Conservation (phyloP, 495 filamentous ascomycete genomes). For the Annulohypoxylon nitens region DNA sequence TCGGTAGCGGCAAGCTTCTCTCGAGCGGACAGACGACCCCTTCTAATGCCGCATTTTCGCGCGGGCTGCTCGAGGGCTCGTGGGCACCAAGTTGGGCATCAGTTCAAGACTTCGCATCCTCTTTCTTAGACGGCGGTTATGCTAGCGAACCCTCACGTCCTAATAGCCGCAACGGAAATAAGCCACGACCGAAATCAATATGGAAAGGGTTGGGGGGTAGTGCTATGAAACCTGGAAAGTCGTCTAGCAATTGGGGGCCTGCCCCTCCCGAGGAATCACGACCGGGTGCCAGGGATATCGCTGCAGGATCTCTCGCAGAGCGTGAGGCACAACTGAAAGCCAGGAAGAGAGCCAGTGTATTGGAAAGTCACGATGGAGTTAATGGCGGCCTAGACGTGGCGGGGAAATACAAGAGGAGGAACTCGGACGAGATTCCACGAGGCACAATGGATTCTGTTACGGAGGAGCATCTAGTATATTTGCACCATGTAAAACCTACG, state of each 20-base stretch:
- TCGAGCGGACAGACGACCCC: slow-evolving; percentile 48
- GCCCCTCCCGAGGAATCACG: slow-evolving; percentile 52
- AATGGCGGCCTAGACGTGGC: slow-evolving; percentile 62
- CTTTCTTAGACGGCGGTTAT: slow-evolving; percentile 55
- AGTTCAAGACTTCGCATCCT: slow-evolving; percentile 59
- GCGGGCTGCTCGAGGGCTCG: slow-evolving; percentile 57
- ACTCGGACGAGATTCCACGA: slow-evolving; percentile 62
- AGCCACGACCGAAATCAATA: slow-evolving; percentile 47
- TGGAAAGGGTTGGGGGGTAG: slow-evolving; percentile 50
- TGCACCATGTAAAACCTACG: slow-evolving; percentile 83
- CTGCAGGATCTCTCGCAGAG: slow-evolving; percentile 61
- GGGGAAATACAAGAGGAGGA: slow-evolving; percentile 66
- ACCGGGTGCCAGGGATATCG: slow-evolving; percentile 60
- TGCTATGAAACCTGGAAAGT: slow-evolving; percentile 31
- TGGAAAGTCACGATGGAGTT: slow-evolving; percentile 65
- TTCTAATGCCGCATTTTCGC: slow-evolving; percentile 51
- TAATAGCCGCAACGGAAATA: slow-evolving; percentile 50
- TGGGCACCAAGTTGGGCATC: slow-evolving; percentile 64
- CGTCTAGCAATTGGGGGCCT: slow-evolving; percentile 57
- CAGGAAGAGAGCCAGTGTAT: slow-evolving; percentile 61
- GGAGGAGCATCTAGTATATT: slow-evolving; percentile 83
- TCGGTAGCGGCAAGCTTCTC: slow-evolving; percentile 50
- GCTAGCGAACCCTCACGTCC: slow-evolving; percentile 51
- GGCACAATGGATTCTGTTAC: slow-evolving; percentile 58
- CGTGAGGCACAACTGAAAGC: slow-evolving; percentile 63